phyloP scores from a whole-genome alignment of 2,329 filamentous ascomycete species.

The Arthrinium puccinioides region DNA sequence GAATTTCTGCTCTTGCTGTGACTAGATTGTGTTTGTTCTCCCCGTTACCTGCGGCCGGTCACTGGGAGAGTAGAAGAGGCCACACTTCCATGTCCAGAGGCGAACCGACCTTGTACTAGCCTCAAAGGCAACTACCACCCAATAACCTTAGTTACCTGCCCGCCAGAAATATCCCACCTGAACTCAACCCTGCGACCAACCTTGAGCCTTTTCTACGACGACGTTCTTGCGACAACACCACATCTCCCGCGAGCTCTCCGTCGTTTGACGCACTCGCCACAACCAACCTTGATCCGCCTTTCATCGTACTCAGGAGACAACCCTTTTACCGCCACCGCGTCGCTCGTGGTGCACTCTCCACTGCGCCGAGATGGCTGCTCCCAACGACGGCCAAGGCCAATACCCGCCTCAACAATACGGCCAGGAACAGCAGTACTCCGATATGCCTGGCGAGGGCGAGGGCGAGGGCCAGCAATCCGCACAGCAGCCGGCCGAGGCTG shows the following conservation, averaged over 20 bases:
- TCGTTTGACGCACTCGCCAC: constrained; percentile 1
- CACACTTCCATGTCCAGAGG: too few relatives aligned
- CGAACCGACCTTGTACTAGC: too few relatives aligned
- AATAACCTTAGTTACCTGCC: too few relatives aligned
- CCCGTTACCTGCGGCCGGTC: too few relatives aligned
- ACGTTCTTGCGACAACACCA: constrained; percentile 2
- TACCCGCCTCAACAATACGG: constrained; percentile 33
- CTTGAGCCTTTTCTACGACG: constrained; percentile 8
- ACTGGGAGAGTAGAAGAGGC: too few relatives aligned
- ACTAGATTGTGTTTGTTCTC: too few relatives aligned
- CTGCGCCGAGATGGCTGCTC: constrained; percentile 46
- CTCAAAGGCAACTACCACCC: too few relatives aligned
- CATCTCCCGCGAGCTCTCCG: constrained; percentile 1
- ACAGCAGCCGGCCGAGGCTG: constrained; percentile 26
- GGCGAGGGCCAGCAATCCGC: constrained; percentile 25
- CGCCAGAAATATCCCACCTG: too few relatives aligned
- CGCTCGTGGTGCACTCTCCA: constrained; percentile 4
- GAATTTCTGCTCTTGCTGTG: too few relatives aligned
- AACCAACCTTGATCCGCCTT: constrained; percentile 2
- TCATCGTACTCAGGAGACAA: too few relatives aligned
- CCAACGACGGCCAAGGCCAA: constrained; percentile 47
- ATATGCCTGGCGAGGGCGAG: constrained; percentile 26
- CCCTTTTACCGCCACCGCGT: not conserved
- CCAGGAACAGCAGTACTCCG: constrained; percentile 28
- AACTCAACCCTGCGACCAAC: too few relatives aligned